A percentile compares a stretch with the other conserved stretches of the same genome.
These are phyloP conservation scores for Neurospora africana DNA, from an alignment of 495 filamentous ascomycete species.

Conservation along the genomic window DNA sequence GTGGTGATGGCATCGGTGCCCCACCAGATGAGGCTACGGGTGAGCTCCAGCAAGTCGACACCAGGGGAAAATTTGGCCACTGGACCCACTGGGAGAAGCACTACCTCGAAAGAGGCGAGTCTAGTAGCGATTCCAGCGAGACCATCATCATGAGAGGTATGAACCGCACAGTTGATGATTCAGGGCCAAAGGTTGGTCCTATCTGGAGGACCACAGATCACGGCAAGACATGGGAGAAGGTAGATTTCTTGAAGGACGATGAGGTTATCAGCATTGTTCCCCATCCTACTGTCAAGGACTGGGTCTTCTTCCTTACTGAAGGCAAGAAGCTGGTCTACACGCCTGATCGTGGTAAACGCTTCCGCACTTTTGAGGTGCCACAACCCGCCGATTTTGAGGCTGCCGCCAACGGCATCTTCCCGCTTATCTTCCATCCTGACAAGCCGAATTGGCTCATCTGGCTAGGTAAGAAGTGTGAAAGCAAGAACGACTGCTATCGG, in stretches of 20 bases:
- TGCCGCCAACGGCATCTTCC: constrained; percentile 19
- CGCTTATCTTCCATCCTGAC: constrained; percentile 67
- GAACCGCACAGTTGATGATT: constrained; percentile 29
- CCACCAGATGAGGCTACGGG: constrained; percentile 42
- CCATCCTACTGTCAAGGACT: constrained; percentile 68
- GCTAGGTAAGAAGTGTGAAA: constrained; percentile 54
- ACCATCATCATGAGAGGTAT: constrained; percentile 67
- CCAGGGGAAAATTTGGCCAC: constrained; percentile 45
- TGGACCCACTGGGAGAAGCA: constrained; percentile 50
- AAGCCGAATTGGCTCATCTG: constrained; percentile 83
- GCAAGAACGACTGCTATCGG: constrained; percentile 49
- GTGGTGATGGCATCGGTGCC: constrained; percentile 31
- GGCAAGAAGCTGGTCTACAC: constrained; percentile 64
- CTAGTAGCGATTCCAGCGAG: constrained; percentile 56
- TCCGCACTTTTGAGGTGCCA: constrained; percentile 57
- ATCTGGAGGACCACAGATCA: constrained; percentile 70
- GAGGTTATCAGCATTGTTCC: constrained; percentile 58
- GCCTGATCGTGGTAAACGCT: constrained; percentile 56
- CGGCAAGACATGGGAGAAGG: constrained; percentile 64
- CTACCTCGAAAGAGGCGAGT: constrained; percentile 73
- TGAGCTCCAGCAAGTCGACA: constrained; percentile 40
- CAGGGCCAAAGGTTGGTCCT: constrained; percentile 23
- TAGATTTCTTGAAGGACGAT: constrained; percentile 47
- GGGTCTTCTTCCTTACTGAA: constrained; percentile 72
- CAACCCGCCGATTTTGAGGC: constrained; percentile 23